Evolutionary conservation across 257 asterid genomes (phyloP), one percentile per base, ranked within the genome.

Genomic region (Solanum ossicruentum): DNA sequence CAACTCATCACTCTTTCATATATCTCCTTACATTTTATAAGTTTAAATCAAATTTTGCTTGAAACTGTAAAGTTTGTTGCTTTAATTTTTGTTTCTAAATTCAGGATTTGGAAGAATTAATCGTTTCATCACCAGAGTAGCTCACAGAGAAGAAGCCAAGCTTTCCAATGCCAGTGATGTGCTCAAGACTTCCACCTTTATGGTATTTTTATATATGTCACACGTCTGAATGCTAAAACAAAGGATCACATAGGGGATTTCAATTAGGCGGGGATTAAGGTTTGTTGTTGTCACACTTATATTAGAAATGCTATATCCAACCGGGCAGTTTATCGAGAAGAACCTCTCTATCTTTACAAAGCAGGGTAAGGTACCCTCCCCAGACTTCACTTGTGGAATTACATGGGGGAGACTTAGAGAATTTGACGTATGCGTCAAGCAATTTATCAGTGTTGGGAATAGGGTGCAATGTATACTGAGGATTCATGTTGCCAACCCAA

Each of bases 51-150:
- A 21, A 6, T n/a, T 45, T 47, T 47, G n/a, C 58, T 72, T 51
- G 49, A 26, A 55, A 51, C 65, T 66, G 66, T 10, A 17, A 66
- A 26, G 66, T 66, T 51, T 49, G 16, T 32, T 45, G 36, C 7
- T 83, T 82, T 82, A 32, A 28, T 12, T 43, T 23, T 21, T 8
- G n/a, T 47, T 47, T 75, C 8, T 51, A 49, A 66, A 49, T 63
- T 83, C 67, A 83, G 85, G 85, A 20, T 66, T 83, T 28, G 85
- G 85, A 41, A 83, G 28, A 66, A 66, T 83, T 23, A 83, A 83
- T 28, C 80, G 55, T 39, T 83, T 65, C 71, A 23, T 66, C 39
- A 23, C 28, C 10, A 83, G 80, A 66, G 60, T 58, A 63, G 57
- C 61, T 66, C 63, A 21, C 18, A 49, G 61, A 66, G 80, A 83